phyloP scores from a whole-genome alignment of 306 rosid genomes.

The Rosa multiflora region DNA sequence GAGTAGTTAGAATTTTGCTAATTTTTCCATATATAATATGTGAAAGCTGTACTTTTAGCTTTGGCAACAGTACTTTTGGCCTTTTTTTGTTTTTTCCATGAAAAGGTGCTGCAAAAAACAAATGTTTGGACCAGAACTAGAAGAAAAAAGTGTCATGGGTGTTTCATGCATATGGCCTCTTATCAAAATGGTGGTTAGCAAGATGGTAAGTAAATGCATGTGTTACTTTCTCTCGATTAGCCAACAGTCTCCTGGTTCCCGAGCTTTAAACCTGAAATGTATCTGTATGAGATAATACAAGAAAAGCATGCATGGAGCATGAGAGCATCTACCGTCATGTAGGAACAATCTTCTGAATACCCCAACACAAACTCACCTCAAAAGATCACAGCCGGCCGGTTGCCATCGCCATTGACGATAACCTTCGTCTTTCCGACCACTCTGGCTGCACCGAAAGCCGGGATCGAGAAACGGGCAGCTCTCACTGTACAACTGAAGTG shows the following conservation, averaged over 20 bases:
- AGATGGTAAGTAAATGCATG: background rate
- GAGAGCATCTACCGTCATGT: background rate
- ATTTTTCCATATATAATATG: background rate
- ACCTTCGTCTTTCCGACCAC: slow-evolving; percentile 53
- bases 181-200: background rate
- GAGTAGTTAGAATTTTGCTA: background rate
- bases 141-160: background rate
- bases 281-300: background rate
- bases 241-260: background rate
- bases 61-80: background rate
- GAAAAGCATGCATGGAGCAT: slow-evolving; percentile 18
- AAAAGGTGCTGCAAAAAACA: background rate
- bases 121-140: background rate
- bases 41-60: background rate
- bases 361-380: slow-evolving; percentile 45
- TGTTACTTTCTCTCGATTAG: background rate
- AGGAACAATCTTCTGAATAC: slow-evolving; percentile 1
- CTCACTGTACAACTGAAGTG: slow-evolving; percentile 47
- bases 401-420: slow-evolving; percentile 81
- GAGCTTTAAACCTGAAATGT: background rate
- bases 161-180: background rate
- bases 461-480: slow-evolving; percentile 79
- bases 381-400: slow-evolving; percentile 63
- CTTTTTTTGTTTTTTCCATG: background rate
- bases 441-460: slow-evolving; percentile 73